These are phyloP conservation scores for Rutstroemia sp. DNA, from an alignment of 2,329 filamentous ascomycete species.

Conservation along the genomic window DNA sequence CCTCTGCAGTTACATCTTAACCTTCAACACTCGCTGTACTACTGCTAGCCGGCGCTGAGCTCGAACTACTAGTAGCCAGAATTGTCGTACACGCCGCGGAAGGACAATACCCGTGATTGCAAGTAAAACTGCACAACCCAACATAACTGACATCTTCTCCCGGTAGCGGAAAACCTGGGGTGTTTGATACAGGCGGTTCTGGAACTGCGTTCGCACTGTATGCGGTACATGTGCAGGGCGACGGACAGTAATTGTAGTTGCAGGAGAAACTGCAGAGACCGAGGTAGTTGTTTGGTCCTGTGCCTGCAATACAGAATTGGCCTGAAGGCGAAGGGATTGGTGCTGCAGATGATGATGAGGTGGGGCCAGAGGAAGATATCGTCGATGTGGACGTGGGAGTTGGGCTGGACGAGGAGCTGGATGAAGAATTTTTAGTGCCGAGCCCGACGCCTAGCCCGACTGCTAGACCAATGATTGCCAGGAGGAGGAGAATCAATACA, in stretches of 20 bases:
- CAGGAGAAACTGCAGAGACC: constrained; percentile 32
- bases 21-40: too few relatives aligned
- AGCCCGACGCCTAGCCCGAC: constrained; percentile 5
- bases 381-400: neutral
- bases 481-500: neutral
- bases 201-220: constrained; percentile 13
- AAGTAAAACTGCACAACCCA: constrained; percentile 40
- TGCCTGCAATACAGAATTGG: constrained; percentile 15
- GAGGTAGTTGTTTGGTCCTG: constrained; percentile 29
- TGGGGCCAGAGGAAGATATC: neutral
- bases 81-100: neutral
- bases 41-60: neutral
- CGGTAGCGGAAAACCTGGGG: constrained; percentile 30
- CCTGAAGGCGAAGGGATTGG: constrained; percentile 1
- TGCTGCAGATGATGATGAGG: neutral
- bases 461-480: neutral
- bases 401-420: neutral
- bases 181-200: constrained; percentile 23
- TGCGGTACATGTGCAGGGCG: constrained; percentile 19
- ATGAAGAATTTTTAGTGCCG: neutral
- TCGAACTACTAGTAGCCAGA: neutral
- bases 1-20: too few relatives aligned
- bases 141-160: constrained; percentile 33
- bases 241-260: constrained; percentile 22
- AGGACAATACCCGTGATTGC: constrained; percentile 36